Evolutionary conservation across 164 flowering plant species (phyloP).

Genomic region (Aristolochia fimbriata): DNA sequence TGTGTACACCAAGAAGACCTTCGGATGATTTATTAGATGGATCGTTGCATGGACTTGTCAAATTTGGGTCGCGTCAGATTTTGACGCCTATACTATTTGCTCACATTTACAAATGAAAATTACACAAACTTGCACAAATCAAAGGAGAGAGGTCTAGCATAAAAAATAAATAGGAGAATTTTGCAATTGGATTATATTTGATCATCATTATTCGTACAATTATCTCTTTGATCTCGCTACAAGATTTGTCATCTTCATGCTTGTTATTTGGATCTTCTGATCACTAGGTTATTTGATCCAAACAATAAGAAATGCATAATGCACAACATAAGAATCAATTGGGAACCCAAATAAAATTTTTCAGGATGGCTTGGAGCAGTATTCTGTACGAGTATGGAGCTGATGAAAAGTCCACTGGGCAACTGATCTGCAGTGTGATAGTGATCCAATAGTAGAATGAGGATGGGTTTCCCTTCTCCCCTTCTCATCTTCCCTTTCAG

Average conservation of each 20-base stretch:
- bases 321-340: conserved; percentile 1
- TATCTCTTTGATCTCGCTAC: no score
- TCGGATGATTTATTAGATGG: no score
- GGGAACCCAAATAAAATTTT: neutral
- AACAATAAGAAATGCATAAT: neutral
- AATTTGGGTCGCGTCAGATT: no score
- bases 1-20: no score
- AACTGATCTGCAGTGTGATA: neutral
- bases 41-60: no score
- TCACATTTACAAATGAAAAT: no score
- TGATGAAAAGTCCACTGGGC: neutral
- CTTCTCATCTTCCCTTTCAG: neutral
- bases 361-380: neutral
- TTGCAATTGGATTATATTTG: no score
- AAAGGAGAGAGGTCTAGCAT: no score
- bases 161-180: no score
- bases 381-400: neutral
- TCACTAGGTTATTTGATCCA: neutral
- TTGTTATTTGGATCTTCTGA: neutral
- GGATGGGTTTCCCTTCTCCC: neutral
- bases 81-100: no score
- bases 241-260: neutral
- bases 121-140: no score
- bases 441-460: neutral
- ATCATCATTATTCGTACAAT: no score